These are phyloP conservation scores for Trichomonas gallinae DNA, from an alignment of 208 protist species.

Conservation along the genomic window DNA sequence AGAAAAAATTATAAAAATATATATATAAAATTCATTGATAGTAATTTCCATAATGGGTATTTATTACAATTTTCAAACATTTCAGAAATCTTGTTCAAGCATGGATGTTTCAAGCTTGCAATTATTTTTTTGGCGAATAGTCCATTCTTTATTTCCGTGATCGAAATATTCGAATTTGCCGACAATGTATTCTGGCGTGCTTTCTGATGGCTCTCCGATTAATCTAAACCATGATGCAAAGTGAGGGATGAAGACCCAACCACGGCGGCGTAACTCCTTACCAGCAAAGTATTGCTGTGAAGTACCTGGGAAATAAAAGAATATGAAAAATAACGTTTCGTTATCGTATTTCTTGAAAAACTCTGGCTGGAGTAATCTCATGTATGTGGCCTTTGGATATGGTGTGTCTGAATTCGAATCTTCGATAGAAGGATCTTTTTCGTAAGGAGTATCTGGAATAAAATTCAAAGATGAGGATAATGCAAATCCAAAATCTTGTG, in stretches of 20 bases:
- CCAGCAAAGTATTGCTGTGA: not conserved
- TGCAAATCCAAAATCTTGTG: not conserved
- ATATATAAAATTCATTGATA: too few species aligned
- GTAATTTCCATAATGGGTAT: too few species aligned
- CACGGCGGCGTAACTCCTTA: not conserved
- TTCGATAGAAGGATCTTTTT: not conserved
- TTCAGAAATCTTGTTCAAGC: not conserved
- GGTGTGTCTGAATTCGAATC: not conserved
- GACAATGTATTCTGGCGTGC: not conserved
- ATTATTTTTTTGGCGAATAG: not conserved
- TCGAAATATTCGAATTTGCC: not conserved
- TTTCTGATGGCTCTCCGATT: not conserved
- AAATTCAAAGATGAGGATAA: not conserved
- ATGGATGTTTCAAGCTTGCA: not conserved
- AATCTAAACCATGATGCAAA: not conserved
- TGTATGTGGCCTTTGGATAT: not conserved
- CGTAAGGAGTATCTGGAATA: conserved; percentile 11
- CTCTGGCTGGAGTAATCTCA: not conserved
- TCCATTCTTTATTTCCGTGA: not conserved
- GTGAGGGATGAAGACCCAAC: not conserved
- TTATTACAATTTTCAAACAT: not conserved
- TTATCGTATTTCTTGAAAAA: conserved; percentile 11
- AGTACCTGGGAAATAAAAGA: not conserved
- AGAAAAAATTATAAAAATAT: too few species aligned
- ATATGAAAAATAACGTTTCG: not conserved